Conservation (phyloP, 1,139 yeast species). For the Chernovozyma sophiae-reginae region DNA sequence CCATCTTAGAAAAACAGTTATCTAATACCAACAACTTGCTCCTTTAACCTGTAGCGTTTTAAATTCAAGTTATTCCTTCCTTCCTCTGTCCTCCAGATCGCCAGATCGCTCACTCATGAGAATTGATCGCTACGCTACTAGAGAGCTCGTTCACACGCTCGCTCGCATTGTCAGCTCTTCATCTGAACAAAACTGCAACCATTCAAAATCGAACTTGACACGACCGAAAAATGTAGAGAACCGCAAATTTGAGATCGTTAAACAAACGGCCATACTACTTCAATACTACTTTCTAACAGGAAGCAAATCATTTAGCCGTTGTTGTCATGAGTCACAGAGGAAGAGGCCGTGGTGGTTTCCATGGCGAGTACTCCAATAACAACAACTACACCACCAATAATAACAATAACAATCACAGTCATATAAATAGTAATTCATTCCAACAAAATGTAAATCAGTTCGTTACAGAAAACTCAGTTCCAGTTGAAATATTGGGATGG, state of each 20-base stretch:
- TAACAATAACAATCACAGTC: conserved; percentile 14
- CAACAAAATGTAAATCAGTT: conserved; percentile 30
- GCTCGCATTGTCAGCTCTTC: no score
- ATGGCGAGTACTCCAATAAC: conserved; percentile 12
- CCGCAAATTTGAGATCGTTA: not conserved
- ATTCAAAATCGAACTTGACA: conserved; percentile 1
- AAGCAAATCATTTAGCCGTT: not conserved
- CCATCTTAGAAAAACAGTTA: no score
- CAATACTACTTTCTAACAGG: not conserved
- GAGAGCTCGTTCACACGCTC: no score
- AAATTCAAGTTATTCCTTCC: no score
- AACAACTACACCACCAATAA: conserved; percentile 14
- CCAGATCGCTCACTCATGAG: no score
- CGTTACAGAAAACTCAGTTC: conserved; percentile 32
- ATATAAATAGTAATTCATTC: conserved; percentile 13
- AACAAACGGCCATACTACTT: not conserved
- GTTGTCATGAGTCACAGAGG: conserved; percentile 39
- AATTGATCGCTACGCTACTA: no score
- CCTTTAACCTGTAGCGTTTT: not conserved
- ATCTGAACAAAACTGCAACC: conserved; percentile 1
- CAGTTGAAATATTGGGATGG: conserved; percentile 75
- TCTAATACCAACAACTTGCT: not conserved
- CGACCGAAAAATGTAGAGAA: not conserved
- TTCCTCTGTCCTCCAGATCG: no score
- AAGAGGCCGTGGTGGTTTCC: conserved; percentile 42